These are phyloP conservation scores for Arxiozyma slooffiae DNA, from an alignment of 1,139 yeast species.

Conservation along the genomic window DNA sequence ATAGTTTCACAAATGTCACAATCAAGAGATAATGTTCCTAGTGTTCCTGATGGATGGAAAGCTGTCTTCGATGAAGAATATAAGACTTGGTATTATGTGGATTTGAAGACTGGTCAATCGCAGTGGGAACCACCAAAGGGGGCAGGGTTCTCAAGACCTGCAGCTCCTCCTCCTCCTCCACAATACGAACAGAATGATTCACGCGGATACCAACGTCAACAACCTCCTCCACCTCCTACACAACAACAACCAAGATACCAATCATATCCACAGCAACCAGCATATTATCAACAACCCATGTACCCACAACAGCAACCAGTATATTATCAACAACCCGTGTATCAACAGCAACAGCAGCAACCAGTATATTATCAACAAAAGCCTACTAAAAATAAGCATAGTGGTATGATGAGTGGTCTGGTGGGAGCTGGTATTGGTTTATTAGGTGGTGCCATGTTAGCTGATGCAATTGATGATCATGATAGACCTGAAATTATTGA, in stretches of 20 bases:
- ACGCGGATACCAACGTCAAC: constrained; percentile 3
- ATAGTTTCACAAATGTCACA: constrained; percentile 35
- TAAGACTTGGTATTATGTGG: constrained; percentile 68
- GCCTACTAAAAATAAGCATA: constrained; percentile 20
- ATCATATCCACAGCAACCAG: constrained; percentile 9
- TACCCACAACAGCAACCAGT: no score
- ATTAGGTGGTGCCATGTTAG: constrained; percentile 59
- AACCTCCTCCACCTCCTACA: no score
- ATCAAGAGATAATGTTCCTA: constrained; percentile 48
- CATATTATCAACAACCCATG: constrained; percentile 10
- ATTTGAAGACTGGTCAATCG: constrained; percentile 59
- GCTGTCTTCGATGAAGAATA: constrained; percentile 80
- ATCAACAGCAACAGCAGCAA: constrained; percentile 13
- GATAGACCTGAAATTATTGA: constrained; percentile 19
- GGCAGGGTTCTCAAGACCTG: constrained; percentile 35
- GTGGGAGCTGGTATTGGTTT: constrained; percentile 79
- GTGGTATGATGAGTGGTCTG: constrained; percentile 37
- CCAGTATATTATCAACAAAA: no score
- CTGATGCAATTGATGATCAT: constrained; percentile 21
- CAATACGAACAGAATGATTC: constrained; percentile 14
- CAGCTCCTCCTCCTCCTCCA: constrained; percentile 16
- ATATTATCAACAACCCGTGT: constrained; percentile 34
- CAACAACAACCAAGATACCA: constrained; percentile 12
- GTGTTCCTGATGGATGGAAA: constrained; percentile 72
- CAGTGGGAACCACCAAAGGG: constrained; percentile 87